Base-by-base conservation (phyloP, 2,329 filamentous ascomycete species). In the Phyllosticta citrichinensis region DNA sequence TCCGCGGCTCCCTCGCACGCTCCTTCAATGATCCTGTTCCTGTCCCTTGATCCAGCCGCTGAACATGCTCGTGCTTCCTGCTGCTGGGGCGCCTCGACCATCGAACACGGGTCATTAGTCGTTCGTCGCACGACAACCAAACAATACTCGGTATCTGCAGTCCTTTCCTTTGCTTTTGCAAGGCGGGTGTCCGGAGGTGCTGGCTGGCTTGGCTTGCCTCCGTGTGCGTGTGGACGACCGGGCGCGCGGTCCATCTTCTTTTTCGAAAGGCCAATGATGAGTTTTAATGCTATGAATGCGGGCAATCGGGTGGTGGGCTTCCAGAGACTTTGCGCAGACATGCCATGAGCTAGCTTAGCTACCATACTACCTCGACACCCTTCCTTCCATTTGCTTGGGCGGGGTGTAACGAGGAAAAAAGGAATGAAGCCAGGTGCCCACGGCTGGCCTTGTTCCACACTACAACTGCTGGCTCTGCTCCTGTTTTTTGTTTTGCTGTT, bases 41-140 rank as follows among this genome's bases (percentile, higher is more conserved):
- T 50, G n/a, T 47, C 51, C 40, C 12, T 52, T 35, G 58, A 55
- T 35, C 54, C 52, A 50, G 24, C 58, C 58, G 54, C 58, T 40
- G 54, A 55, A 40, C 58, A 53, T 25, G 33, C 35, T 60, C 58
- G 25, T 58, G 30, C 50, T 60, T 33, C 22, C 40, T 55, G 58
- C 40, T 55, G 58, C 55, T 59, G 58, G 52, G 35, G 53, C 35
- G 58, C 52, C 52, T 55, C 58, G 58, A 53, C 55, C 55, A 19
- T 55, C 35, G 30, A 55, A 22, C 22, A 55, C 52, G 52, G 52
- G 52, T 55, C n/a, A 51, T 12, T 19, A 52, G 51, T 19, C 25
- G 25, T n/a, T 19, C 25, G 20, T 60, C 55, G 35, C 52, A 30
- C 51, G 52, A 59, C 51, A 47, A 55, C n/a, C 51, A 33, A 60